These are phyloP conservation scores for Dendrobium chrysotoxum DNA, from an alignment of 106 monocot genomes.

Conservation along the genomic window DNA sequence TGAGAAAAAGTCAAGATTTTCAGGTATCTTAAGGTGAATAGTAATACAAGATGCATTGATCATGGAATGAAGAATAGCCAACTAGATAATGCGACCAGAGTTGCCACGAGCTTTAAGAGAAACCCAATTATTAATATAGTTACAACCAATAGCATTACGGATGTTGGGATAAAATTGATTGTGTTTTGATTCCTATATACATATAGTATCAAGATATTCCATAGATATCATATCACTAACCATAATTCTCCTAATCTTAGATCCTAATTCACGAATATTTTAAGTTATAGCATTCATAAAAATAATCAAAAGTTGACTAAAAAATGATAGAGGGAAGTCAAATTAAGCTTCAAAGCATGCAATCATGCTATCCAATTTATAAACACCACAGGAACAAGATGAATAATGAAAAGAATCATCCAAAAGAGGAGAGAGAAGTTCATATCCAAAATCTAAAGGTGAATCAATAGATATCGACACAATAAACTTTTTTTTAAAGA, in stretches of 20 bases:
- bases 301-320: background rate
- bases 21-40: background rate
- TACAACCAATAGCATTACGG: background rate
- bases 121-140: background rate
- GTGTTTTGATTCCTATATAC: background rate
- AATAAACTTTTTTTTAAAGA: background rate
- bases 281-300: background rate
- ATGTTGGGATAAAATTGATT: background rate
- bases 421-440: too few species aligned
- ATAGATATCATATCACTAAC: background rate
- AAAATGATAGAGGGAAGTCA: background rate
- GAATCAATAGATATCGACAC: background rate
- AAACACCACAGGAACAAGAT: background rate
- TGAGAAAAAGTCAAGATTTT: background rate
- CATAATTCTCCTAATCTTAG: background rate
- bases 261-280: background rate
- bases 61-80: background rate
- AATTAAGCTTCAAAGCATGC: background rate
- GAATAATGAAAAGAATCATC: background rate
- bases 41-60: background rate
- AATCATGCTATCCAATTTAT: background rate
- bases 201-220: background rate
- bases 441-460: too few species aligned
- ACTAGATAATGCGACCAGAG: background rate
- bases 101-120: background rate